A percentile compares a stretch with the other conserved stretches of the same genome.
phyloP scores from a whole-genome alignment of 768 basidiomycete genomes.

The Pisolithus marmoratus region DNA sequence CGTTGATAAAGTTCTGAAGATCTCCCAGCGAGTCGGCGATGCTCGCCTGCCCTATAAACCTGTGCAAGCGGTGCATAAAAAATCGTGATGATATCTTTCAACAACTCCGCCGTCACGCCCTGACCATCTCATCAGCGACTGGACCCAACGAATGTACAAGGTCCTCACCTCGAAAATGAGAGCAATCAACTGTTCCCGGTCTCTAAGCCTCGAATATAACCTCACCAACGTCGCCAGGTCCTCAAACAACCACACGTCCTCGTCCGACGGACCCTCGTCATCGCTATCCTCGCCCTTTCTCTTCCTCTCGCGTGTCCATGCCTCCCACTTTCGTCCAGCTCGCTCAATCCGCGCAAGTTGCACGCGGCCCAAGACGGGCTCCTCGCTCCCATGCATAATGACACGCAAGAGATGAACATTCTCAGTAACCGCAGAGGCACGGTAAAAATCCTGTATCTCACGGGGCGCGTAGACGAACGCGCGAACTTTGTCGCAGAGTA shows the following conservation, averaged over 20 bases:
- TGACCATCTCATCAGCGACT: conserved; percentile 25
- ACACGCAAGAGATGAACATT: conserved; percentile 71
- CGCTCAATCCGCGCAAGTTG: conserved; percentile 79
- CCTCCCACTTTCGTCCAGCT: conserved; percentile 70
- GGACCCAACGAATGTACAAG: not conserved
- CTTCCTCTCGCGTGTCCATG: conserved; percentile 53
- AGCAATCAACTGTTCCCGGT: conserved; percentile 88
- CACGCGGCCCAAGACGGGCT: conserved; percentile 65
- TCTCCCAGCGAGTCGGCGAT: conserved; percentile 92
- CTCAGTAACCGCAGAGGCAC: conserved; percentile 71
- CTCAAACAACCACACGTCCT: conserved; percentile 96
- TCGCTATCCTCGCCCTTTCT: conserved; percentile 57
- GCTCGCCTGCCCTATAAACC: conserved; percentile 94
- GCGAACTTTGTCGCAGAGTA: conserved; percentile 83
- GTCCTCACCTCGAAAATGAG: conserved; percentile 84
- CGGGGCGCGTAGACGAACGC: conserved; percentile 81
- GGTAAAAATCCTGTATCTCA: conserved; percentile 82
- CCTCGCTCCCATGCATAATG: conserved; percentile 73
- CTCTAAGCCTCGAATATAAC: conserved; percentile 73
- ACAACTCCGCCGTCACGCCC: conserved; percentile 90
- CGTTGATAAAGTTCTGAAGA: conserved; percentile 89
- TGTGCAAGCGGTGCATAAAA: conserved; percentile 96
- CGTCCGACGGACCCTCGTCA: conserved; percentile 88
- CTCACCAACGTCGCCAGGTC: conserved; percentile 78
- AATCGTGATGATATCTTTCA: conserved; percentile 98